Evolutionary conservation across 83 land plant genomes (phyloP).

Genomic region (Thuja plicata): DNA sequence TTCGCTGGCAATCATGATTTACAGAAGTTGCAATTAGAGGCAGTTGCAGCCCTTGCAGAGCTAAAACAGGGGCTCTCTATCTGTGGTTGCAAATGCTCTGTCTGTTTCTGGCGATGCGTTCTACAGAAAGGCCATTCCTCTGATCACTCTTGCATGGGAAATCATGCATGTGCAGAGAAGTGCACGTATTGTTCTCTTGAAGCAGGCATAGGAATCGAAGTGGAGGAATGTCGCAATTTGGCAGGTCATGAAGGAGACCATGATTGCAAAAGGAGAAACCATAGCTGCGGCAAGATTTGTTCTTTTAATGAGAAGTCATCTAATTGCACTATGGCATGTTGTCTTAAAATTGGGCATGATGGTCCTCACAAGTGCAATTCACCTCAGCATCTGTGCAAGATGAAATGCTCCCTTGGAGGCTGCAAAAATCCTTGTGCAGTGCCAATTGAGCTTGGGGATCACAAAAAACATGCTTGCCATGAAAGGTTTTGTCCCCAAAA

Average conservation of each 20-base stretch:
- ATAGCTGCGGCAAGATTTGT: constrained; percentile 28
- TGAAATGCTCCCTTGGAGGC: constrained; percentile 24
- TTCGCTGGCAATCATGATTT: constrained; percentile 27
- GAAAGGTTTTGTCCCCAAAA: constrained; percentile 28
- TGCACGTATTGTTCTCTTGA: constrained; percentile 28
- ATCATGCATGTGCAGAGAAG: constrained; percentile 24
- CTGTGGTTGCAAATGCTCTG: constrained; percentile 29
- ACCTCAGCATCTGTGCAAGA: constrained; percentile 31
- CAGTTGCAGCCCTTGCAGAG: constrained; percentile 19
- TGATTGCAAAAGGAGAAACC: constrained; percentile 26
- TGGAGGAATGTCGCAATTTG: constrained; percentile 17
- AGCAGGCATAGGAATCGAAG: neutral
- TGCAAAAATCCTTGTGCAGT: constrained; percentile 27
- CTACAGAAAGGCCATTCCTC: constrained; percentile 22
- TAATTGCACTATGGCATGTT: constrained; percentile 31
- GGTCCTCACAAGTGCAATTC: constrained; percentile 40
- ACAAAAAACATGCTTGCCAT: constrained; percentile 26
- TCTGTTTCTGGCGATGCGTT: constrained; percentile 31
- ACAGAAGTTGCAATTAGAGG: constrained; percentile 34
- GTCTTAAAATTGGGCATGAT: constrained; percentile 19
- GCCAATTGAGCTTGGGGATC: constrained; percentile 28
- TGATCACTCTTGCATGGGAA: constrained; percentile 31
- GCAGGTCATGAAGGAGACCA: constrained; percentile 41
- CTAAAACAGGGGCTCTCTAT: constrained; percentile 16
- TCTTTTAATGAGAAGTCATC: constrained; percentile 11